These are phyloP conservation scores for Nelumbo lutea DNA, from an alignment of 164 flowering plant species.

Conservation along the genomic window DNA sequence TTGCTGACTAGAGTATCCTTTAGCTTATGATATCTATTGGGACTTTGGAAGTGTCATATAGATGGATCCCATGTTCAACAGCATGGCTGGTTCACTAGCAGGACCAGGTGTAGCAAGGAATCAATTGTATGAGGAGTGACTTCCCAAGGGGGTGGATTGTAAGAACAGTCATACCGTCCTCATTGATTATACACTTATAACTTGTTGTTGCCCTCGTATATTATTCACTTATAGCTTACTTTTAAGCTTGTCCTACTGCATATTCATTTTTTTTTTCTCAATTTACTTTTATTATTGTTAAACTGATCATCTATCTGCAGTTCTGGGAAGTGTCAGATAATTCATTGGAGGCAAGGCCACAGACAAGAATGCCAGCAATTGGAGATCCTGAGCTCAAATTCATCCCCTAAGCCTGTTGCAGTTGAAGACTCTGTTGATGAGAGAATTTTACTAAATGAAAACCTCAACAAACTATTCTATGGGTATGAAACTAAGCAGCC, in stretches of 20 bases:
- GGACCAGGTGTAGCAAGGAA: no score
- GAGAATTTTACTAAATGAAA: slow-evolving; percentile 18
- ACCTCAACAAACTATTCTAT: slow-evolving; percentile 12
- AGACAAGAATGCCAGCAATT: slow-evolving; percentile 60
- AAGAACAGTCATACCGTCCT: no score
- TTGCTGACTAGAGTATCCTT: no score
- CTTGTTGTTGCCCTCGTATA: background rate
- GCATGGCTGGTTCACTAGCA: no score
- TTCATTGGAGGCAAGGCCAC: slow-evolving; percentile 89
- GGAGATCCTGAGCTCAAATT: slow-evolving; percentile 29
- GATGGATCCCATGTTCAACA: no score
- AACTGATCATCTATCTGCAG: slow-evolving; percentile 33
- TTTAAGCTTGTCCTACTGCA: background rate
- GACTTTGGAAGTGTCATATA: no score
- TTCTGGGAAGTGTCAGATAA: slow-evolving; percentile 87
- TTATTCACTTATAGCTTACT: background rate
- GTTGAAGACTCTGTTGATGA: slow-evolving; percentile 28
- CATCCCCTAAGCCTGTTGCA: slow-evolving; percentile 25
- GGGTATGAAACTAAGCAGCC: slow-evolving; percentile 18
- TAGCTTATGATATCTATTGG: no score
- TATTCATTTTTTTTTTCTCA: background rate
- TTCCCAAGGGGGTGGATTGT: no score
- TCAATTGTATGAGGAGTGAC: no score
- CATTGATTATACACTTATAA: background rate
- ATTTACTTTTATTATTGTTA: background rate